Percentiles rank a stretch among this genome's conserved stretches.
Evolutionary conservation across 371 early-diverging fungal species (phyloP).

Genomic region (Mortierella sp.): DNA sequence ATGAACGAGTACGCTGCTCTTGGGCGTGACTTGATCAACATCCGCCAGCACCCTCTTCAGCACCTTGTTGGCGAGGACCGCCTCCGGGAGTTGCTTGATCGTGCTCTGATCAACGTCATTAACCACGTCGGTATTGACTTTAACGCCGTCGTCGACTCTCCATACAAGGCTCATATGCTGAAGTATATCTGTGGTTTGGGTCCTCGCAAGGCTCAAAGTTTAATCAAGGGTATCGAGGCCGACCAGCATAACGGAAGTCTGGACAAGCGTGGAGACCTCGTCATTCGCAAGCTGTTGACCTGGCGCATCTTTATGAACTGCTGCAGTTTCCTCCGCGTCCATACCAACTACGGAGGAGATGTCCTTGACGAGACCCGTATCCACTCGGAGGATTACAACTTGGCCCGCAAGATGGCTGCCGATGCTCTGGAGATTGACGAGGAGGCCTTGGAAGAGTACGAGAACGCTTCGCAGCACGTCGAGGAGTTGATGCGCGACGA

Average conservation of each 20-base stretch:
- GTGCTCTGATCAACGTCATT: conserved; percentile 91
- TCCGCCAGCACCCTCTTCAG: conserved; percentile 86
- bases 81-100: conserved; percentile 77
- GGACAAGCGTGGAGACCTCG: conserved; percentile 77
- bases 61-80: conserved; percentile 75
- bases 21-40: conserved; percentile 77
- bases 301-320: conserved; percentile 93
- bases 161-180: conserved; percentile 80
- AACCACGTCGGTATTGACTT: conserved; percentile 92
- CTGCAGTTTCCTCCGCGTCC: conserved; percentile 91
- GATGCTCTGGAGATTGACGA: conserved; percentile 97
- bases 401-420: conserved; percentile 97
- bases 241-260: conserved; percentile 54
- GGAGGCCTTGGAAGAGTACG: conserved; percentile 77
- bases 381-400: conserved; percentile 95
- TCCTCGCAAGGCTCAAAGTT: conserved; percentile 89
- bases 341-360: conserved; percentile 66
- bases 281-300: conserved; percentile 75
- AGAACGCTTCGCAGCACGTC: conserved; percentile 79
- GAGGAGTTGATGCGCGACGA: conserved; percentile 83
- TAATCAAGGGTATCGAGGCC: conserved; percentile 71
- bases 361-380: conserved; percentile 97
- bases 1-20: conserved; percentile 88
- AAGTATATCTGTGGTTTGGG: conserved; percentile 96
- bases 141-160: conserved; percentile 78